These are phyloP conservation scores for Malus hybrid DNA, from an alignment of 331 rosid species.

Conservation along the genomic window DNA sequence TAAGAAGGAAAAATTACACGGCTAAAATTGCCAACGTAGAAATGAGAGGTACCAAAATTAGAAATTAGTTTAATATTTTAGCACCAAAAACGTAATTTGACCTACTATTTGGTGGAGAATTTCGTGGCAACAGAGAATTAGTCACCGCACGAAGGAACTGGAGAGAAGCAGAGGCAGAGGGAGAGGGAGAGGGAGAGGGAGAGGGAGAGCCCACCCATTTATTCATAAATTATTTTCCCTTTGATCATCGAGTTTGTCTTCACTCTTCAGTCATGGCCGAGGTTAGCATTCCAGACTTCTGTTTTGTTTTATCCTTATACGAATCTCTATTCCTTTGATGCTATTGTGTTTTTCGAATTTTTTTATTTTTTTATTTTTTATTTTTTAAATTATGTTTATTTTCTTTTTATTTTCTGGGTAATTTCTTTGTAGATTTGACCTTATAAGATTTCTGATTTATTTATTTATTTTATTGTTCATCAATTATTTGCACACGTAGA, in stretches of 20 bases:
- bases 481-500: background rate
- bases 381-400: background rate
- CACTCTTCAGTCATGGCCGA: slow-evolving; percentile 7
- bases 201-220: too few relatives aligned
- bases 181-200: too few relatives aligned
- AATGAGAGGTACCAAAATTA: too few relatives aligned
- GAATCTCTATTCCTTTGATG: background rate
- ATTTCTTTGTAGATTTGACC: background rate
- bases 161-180: too few relatives aligned
- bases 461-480: background rate
- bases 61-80: too few relatives aligned
- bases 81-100: too few relatives aligned
- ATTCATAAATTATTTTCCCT: background rate
- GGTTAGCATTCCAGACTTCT: background rate
- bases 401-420: background rate
- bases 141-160: background rate
- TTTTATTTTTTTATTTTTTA: background rate
- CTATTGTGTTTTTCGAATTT: background rate
- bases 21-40: too few relatives aligned
- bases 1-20: too few relatives aligned
- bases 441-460: background rate
- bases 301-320: background rate
- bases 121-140: background rate
- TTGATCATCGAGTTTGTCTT: background rate
- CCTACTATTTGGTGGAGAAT: background rate